phyloP scores from a whole-genome alignment of 164 flowering plant genomes.

The Nelumbo lutea region DNA sequence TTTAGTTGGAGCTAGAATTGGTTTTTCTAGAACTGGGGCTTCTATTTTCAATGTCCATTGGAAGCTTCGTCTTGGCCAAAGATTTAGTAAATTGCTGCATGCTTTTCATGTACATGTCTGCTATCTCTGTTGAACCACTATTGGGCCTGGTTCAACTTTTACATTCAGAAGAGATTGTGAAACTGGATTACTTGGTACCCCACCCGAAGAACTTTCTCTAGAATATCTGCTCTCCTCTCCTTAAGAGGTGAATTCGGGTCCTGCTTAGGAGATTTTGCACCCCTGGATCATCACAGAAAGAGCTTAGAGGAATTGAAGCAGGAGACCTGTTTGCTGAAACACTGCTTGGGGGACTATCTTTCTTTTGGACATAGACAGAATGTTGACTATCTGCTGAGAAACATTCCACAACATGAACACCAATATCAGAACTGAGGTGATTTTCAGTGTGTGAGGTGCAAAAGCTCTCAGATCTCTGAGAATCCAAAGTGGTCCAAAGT shows the following conservation, averaged over 20 bases:
- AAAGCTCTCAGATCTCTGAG: constrained; percentile 48
- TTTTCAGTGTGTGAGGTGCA: constrained; percentile 43
- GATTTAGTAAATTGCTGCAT: constrained; percentile 85
- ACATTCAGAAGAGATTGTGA: constrained; percentile 33
- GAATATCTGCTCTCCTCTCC: constrained; percentile 18
- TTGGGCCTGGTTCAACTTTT: constrained; percentile 43
- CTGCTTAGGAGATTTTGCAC: constrained; percentile 22
- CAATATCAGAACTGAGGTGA: constrained; percentile 25
- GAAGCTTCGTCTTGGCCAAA: constrained; percentile 81
- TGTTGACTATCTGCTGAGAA: constrained; percentile 26
- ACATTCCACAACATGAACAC: constrained; percentile 36
- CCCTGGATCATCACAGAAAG: constrained; percentile 25
- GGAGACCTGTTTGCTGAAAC: constrained; percentile 51
- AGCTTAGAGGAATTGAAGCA: constrained; percentile 32
- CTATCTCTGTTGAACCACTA: constrained; percentile 58
- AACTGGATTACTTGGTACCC: constrained; percentile 10
- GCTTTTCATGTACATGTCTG: constrained; percentile 80
- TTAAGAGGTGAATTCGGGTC: constrained; percentile 26
- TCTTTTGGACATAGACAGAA: constrained; percentile 27
- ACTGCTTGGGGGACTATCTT: constrained; percentile 64
- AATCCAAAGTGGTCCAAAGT: constrained; percentile 41
- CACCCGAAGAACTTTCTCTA: constrained; percentile 28
- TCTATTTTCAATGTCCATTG: constrained; percentile 48
- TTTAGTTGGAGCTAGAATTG: constrained; percentile 41
- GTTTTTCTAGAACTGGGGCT: constrained; percentile 29